Evolutionary conservation across 2,329 filamentous ascomycete species (phyloP), one percentile per base, ranked within the genome.

Genomic region (Aciculosporium take): DNA sequence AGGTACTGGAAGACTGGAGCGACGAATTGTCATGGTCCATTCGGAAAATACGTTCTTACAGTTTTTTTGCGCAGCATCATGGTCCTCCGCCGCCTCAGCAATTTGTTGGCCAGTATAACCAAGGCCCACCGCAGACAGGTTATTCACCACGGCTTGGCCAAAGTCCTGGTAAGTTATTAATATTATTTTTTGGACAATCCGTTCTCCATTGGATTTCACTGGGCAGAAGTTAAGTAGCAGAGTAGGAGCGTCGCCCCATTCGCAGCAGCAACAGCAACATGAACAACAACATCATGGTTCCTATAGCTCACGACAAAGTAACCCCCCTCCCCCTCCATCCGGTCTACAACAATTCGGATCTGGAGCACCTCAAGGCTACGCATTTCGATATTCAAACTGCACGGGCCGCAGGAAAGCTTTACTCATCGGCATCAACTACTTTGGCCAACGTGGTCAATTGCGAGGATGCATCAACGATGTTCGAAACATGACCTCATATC

Each of bases 401-500:
- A 93, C 83, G 5, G 89, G 88, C 35, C 77, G 79, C 53, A 72
- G 88, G 57, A 95, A 95, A 66, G 89, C 88, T 4, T 67, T 95
- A 24, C 64, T 96, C 46, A 89, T 95, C 51, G 89, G 89, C 42
- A 94, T 95, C 68, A 95, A 95, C 65, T 95, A 96, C 64, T 95
- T 95, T 57, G 80, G 83, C 39, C 88, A 95, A 64, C 78, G 84
- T 44, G 88, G 88, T 23, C 84, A 95, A 67, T 70, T 95, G 37
- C 73, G 87, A 44, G 89, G 89, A 35, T 96, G 89, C 57, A 95
- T 95, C 68, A 95, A 96, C 57, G 89, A 96, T 58, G 89, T 95
- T 33, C 84, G 88, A 64, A 95, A 95, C 66, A 94, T 96, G 86
- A 94, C 87, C 18, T 73, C 74, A 38, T 96, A 94, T 57, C 68